These are phyloP conservation scores for Linum tenue DNA, from an alignment of 345 rosid species.

Conservation along the genomic window DNA sequence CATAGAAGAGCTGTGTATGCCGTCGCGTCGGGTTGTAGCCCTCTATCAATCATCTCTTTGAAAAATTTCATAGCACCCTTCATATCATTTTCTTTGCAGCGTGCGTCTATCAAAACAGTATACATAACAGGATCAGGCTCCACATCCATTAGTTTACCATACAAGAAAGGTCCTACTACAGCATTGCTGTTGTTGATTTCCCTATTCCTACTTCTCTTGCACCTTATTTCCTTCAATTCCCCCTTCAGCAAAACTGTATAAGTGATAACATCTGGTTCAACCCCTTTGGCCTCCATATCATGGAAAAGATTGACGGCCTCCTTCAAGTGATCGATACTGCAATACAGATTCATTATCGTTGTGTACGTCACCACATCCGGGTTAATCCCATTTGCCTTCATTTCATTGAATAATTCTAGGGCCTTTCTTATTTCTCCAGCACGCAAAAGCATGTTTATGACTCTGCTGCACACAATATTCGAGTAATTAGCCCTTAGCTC, in stretches of 20 bases:
- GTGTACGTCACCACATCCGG: conserved; percentile 47
- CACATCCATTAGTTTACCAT: conserved; percentile 33
- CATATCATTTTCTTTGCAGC: conserved; percentile 41
- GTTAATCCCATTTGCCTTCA: conserved; percentile 25
- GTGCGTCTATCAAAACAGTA: conserved; percentile 51
- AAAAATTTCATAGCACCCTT: conserved; percentile 32
- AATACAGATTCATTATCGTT: conserved; percentile 54
- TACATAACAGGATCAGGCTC: conserved; percentile 44
- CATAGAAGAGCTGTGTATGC: conserved; percentile 49
- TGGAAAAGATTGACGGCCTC: conserved; percentile 38
- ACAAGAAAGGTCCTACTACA: conserved; percentile 19
- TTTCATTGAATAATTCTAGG: conserved; percentile 24
- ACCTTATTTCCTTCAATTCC: conserved; percentile 20
- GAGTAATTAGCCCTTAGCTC: conserved; percentile 33
- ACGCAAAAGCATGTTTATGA: conserved; percentile 38
- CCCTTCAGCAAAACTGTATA: conserved; percentile 54
- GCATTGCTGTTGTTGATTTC: conserved; percentile 11
- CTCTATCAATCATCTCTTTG: conserved; percentile 40
- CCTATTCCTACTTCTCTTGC: conserved; percentile 7
- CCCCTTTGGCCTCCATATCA: conserved; percentile 52
- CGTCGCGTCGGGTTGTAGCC: conserved; percentile 48
- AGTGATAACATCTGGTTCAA: conserved; percentile 48
- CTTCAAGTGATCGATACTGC: conserved; percentile 31
- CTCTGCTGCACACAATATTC: conserved; percentile 33
- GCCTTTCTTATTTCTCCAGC: conserved; percentile 38